Base-by-base conservation (phyloP, 2,329 filamentous ascomycete species). In the Hymenoscyphus albidus region DNA sequence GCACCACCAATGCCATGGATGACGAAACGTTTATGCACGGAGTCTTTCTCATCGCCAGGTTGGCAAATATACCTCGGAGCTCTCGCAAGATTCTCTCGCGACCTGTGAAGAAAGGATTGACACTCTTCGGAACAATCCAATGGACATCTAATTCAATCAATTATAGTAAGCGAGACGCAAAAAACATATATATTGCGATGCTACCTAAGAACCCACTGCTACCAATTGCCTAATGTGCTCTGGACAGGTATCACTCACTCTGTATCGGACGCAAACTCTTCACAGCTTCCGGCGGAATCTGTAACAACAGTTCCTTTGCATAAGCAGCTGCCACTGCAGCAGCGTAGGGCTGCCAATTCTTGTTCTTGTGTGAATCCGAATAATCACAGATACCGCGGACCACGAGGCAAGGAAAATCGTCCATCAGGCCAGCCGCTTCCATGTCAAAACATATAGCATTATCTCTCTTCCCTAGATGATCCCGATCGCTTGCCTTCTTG, bases 1-100 rank as follows among this genome's bases (percentile, higher is more conserved):
- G 69, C 68, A 22, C 72, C 73, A n/a, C 71, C 70, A 51, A 73
- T 67, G 12, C 72, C 72, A 56, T 64, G 63, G 14, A 74, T 57
- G 35, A 71, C 63, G 40, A 71, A 69, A 32, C 66, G 55, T 38
- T 66, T 72, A 42, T 60, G 58, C 27, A 18, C 58, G 7, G 12
- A n/a, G 22, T 55, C 22, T 55, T n/a, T 4, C 22, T 55, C 1
- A 18, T 55, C 51, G n/a, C 22, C n/a, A 31, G 18, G 6, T 55
- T 18, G 18, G 27, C 51, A 55, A 55, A 42, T 5, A 42, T 42
- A 12, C 12, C 5, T 42, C 9, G 10, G 2, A 42, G 40, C 12
- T 42, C 12, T 42, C 12, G 40, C 16, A 13, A 16, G 40, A 42
- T 42, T 16, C 40, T 42, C 16, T 42, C 40, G 5, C 9, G 40